phyloP scores from a whole-genome alignment of 495 filamentous ascomycete species.

The Saxophila tyrrhenica region DNA sequence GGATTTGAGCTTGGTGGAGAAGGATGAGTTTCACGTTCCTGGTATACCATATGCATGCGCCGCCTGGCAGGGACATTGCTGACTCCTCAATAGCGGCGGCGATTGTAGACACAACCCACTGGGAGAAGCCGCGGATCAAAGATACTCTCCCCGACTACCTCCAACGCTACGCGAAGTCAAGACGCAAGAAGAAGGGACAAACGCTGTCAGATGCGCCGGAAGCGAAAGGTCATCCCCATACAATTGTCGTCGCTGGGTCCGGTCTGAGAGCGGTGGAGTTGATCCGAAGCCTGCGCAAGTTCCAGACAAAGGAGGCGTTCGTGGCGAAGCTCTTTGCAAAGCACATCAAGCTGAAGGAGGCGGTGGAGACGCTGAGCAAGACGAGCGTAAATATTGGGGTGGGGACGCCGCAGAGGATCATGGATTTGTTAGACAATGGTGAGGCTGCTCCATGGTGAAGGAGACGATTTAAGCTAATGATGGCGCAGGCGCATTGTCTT shows the following conservation, averaged over 20 bases:
- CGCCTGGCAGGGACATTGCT: too few species aligned
- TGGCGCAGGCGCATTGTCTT: conserved; percentile 50
- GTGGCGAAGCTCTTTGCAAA: conserved; percentile 95
- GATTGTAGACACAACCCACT: conserved; percentile 65
- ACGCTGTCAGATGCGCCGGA: conserved; percentile 51
- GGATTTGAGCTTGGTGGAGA: conserved; percentile 67
- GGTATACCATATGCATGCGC: conserved; percentile 50
- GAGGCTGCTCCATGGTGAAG: conserved; percentile 17
- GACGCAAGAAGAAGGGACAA: conserved; percentile 21
- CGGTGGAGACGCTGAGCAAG: conserved; percentile 60
- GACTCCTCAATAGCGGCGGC: conserved; percentile 24
- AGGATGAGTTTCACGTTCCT: conserved; percentile 70
- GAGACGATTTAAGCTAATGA: not conserved
- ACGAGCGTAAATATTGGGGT: conserved; percentile 70
- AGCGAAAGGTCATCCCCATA: conserved; percentile 71
- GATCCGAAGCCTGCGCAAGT: conserved; percentile 61
- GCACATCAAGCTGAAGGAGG: conserved; percentile 89
- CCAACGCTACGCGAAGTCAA: conserved; percentile 34
- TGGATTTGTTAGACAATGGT: conserved; percentile 73
- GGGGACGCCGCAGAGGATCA: conserved; percentile 72
- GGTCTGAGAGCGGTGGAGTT: conserved; percentile 72
- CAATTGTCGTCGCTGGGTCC: conserved; percentile 67
- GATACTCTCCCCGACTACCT: conserved; percentile 68
- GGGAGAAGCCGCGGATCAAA: conserved; percentile 46
- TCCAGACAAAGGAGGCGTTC: conserved; percentile 60